Base-by-base conservation (phyloP, 805 yeast genomes). In the Peterozyma toletana region DNA sequence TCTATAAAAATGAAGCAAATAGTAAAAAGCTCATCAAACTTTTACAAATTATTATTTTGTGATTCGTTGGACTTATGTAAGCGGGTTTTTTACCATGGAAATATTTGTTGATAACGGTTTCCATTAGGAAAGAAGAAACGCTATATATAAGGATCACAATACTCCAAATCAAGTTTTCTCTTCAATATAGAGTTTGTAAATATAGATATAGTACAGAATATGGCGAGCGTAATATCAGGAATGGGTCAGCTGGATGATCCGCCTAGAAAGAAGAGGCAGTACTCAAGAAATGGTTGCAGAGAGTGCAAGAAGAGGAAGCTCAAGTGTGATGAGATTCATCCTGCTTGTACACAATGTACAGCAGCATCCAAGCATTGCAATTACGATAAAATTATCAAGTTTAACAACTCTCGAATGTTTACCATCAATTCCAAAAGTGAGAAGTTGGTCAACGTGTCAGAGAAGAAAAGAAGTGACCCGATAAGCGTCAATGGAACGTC, bases 281-380 rank as follows among this genome's bases (percentile, higher is more conserved):
- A 71, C 49, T 67, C 73, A 27, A 56, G 73, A 40, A 63, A 67
- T 44, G 77, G 77, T 5, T 71, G 77, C 45, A 51, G 53, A 35
- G 72, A 68, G 48, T 71, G 77, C 53, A 71, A 70, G 52, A 49
- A 69, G 37, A 55, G 75, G 34, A 69, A 67, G 46, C 54, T 67
- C 43, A 71, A 65, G 54, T 66, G 71, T 50, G 72, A 65, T 49
- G 71, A 67, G 43, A 49, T 48, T 4, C 64, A 64, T 40, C 71
- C 71, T 1, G 50, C 48, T 13, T 70, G 77, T 43, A 58, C 68
- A 62, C 68, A 68, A 39, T 71, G 77, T 43, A 45, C 58, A 1
- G 60, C 59, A 30, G 43, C 67, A 13, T 58, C 60, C 9, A 66
- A 66, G 50, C 53, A 55, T 3, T 71, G 77, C 48, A 49, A 54